Base-by-base conservation (phyloP, 1,284 basidiomycete species). In the Cutaneotrichosporon sp. region DNA sequence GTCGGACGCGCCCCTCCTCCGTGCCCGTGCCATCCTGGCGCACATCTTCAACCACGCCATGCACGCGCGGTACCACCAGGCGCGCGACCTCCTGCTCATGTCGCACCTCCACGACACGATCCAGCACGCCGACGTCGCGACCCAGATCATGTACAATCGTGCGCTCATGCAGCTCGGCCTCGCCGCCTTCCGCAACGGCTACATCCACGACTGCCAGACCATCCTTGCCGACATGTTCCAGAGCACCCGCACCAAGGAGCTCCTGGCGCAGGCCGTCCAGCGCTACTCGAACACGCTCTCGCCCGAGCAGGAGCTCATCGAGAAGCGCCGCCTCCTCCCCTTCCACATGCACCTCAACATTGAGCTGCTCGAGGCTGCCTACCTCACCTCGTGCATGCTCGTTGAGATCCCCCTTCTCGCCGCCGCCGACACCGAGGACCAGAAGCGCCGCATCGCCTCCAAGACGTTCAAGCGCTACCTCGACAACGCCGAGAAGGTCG, bases 281-380 rank as follows among this genome's bases (percentile, higher is more conserved):
- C 87, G 92, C 55, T 97, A 90, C 84, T 90, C 90, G 72, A 83
- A 97, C 58, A 87, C 89, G 14, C 83, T 97, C 58, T 87, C 89
- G 16, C 92, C 93, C 8, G 97, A 99, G 79, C 95, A 99, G 81
- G 97, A 99, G 80, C 91, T 94, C 77, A 88, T 94, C 8, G 97
- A 99, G 80, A 91, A 94, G 71, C 91, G 94, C 70, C 87, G 95
- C 51, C 92, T 98, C 73, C 84, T 99, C 25, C 97, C 97, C 34
- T 99, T 99, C 89, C 97, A 99, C 81, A 92, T 99, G 90, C 97
- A 99, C 82, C 95, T 99, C 82, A 99, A 99, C 82, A 92, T 97
- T 16, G 97, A 99, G 80, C 83, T 99, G 29, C 84, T 99, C 65
- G 97, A 99, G 81, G 95, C 94, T 47, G 95, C 93, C 9, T 99